phyloP scores from a whole-genome alignment of 2,329 filamentous ascomycete species.

The Claviceps paspali region DNA sequence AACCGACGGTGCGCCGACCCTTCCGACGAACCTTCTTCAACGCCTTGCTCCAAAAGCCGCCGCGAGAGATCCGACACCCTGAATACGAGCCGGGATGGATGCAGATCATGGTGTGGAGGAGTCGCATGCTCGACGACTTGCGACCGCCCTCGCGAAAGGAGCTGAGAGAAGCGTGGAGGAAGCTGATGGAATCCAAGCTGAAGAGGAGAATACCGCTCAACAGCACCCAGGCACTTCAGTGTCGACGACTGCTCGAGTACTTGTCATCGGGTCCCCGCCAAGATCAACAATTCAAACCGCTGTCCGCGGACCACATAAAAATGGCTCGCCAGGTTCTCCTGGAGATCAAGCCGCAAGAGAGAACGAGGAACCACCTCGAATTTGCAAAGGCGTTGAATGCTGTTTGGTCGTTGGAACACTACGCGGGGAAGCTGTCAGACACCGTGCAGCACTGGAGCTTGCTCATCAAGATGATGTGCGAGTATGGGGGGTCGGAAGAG shows the following conservation, averaged over 20 bases:
- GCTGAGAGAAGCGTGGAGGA: constrained; percentile 47
- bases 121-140: constrained; percentile 44
- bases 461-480: constrained; percentile 28
- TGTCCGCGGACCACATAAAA: constrained; percentile 26
- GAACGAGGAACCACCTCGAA: constrained; percentile 28
- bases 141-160: constrained; percentile 49
- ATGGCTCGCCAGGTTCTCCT: constrained; percentile 30
- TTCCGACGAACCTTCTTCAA: constrained; percentile 37
- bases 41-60: constrained; percentile 43
- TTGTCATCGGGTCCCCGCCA: constrained; percentile 19
- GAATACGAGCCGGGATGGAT: constrained; percentile 57
- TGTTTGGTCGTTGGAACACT: constrained; percentile 10
- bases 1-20: constrained; percentile 10
- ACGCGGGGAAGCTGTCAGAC: constrained; percentile 8
- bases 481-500: constrained; percentile 38
- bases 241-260: constrained; percentile 43
- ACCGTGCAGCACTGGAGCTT: constrained; percentile 15
- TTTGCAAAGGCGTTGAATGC: constrained; percentile 30
- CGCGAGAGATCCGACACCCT: constrained; percentile 43
- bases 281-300: constrained; percentile 14
- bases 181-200: constrained; percentile 45
- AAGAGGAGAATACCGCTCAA: constrained; percentile 37
- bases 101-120: constrained; percentile 52
- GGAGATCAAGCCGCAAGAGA: constrained; percentile 25
- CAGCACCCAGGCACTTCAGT: constrained; percentile 46